Base-by-base conservation (phyloP, 768 basidiomycete species). In the Amanita inopinata region DNA sequence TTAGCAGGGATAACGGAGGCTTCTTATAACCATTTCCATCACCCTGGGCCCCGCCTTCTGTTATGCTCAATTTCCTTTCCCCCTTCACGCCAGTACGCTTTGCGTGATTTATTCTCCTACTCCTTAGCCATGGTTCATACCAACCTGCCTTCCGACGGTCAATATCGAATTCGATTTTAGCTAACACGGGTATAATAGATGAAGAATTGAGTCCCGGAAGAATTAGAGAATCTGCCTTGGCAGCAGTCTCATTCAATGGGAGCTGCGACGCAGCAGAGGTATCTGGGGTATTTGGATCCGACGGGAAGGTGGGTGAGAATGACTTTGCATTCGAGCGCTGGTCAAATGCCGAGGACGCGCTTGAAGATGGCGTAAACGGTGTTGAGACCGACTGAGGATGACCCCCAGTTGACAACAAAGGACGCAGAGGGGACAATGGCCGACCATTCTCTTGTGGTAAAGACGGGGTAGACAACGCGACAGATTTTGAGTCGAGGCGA, bases 91-190 rank as follows among this genome's bases (percentile, higher is more conserved):
- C 72, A 25, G 65, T 55, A 18, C 83, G 65, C 56, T 76, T 83
- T n/a, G 69, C 69, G 45, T 74, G 71, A 45, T 78, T 78, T 35
- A 67, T 62, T 45, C 69, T 69, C 44, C 84, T 64, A 53, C 78
- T 84, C 44, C 78, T 70, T 19, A 79, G 46, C 87, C 88, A 94
- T 5, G 80, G 78, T n/a, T 80, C 80, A 49, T 81, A 92, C 92
- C 92, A 96, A 2, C 65, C 64, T 2, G 90, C 92, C 49, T 71
- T 80, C 40, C 74, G 66, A 28, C 69, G 68, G 60, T 96, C 93
- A 51, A 98, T 82, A 57, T 96, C 90, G 53, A 98, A 96, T 58
- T 97, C 92, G 9, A 98, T 78, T 60, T 93, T 93, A 37, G 91
- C 93, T 20, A 98, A 72, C 43, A 96, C 80, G 3, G 85, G 86